phyloP scores from a whole-genome alignment of 2,329 filamentous ascomycete species.

The Talaromyces sp. region DNA sequence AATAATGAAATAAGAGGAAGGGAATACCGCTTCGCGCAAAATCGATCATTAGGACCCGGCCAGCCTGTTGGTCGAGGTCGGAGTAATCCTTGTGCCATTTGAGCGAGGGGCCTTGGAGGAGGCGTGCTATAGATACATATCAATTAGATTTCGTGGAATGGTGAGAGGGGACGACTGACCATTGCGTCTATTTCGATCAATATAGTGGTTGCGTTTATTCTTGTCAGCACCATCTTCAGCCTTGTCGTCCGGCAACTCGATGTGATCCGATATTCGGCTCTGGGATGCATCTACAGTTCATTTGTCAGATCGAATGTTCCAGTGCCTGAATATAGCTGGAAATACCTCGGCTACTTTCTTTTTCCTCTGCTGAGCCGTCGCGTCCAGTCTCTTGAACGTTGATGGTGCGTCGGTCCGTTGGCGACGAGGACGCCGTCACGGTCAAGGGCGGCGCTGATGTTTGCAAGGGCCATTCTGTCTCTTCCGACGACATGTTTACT shows the following conservation, averaged over 20 bases:
- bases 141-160: not conserved
- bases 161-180: not conserved
- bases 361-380: not conserved
- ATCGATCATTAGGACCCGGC: slow-evolving; percentile 52
- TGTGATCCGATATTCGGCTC: slow-evolving; percentile 15
- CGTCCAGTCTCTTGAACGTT: not conserved
- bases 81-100: slow-evolving; percentile 36
- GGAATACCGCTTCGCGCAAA: slow-evolving; percentile 40
- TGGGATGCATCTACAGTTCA: slow-evolving; percentile 7
- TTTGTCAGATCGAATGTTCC: not conserved
- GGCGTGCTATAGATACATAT: slow-evolving; percentile 2
- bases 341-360: slow-evolving; percentile 5
- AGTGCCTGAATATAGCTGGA: not conserved
- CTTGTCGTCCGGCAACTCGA: not conserved
- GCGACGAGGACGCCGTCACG: too few species aligned
- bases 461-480: too few species aligned
- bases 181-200: not conserved
- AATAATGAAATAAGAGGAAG: too few species aligned
- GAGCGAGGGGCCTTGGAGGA: slow-evolving; percentile 25
- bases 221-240: not conserved
- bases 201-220: not conserved
- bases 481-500: too few species aligned
- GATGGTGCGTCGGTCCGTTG: not conserved
- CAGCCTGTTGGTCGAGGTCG: slow-evolving; percentile 27
- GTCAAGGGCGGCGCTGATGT: too few species aligned